These are phyloP conservation scores for Trichoderma sp. DNA, from an alignment of 2,329 filamentous ascomycete genomes.

Conservation along the genomic window DNA sequence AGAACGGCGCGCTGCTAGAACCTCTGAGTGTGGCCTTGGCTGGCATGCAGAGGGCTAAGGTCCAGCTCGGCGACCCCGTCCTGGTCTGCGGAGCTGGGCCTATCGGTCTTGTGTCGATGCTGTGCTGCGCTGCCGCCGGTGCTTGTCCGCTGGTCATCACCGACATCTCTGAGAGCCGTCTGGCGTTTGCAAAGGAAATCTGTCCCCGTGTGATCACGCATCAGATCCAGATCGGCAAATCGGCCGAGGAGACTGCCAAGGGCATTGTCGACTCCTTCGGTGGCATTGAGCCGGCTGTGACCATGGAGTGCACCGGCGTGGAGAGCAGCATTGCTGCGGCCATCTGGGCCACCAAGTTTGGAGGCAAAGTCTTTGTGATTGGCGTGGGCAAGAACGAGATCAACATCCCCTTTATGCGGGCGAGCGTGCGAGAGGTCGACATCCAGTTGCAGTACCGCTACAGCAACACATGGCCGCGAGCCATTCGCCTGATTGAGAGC, in stretches of 20 bases:
- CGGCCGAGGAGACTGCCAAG: constrained; percentile 70
- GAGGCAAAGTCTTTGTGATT: constrained; percentile 95
- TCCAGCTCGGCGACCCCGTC: constrained; percentile 82
- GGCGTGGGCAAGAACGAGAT: constrained; percentile 96
- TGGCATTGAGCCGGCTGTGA: constrained; percentile 77
- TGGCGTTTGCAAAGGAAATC: constrained; percentile 82
- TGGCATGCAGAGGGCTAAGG: constrained; percentile 78
- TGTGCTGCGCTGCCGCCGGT: constrained; percentile 82
- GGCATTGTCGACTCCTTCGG: constrained; percentile 69
- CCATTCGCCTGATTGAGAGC: constrained; percentile 83
- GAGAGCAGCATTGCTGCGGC: constrained; percentile 84
- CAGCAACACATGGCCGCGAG: constrained; percentile 92
- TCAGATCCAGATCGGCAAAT: constrained; percentile 64
- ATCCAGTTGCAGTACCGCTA: constrained; percentile 97
- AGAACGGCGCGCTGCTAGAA: constrained; percentile 88
- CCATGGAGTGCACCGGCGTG: constrained; percentile 92
- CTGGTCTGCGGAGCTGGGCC: constrained; percentile 91
- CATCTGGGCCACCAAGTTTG: constrained; percentile 90
- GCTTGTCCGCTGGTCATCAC: constrained; percentile 91
- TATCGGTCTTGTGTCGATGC: constrained; percentile 85
- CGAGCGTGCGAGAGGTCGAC: constrained; percentile 89
- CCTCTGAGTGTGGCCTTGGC: constrained; percentile 87
- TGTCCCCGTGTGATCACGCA: constrained; percentile 79
- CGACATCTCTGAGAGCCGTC: constrained; percentile 84
- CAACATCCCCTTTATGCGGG: constrained; percentile 91